phyloP scores from a whole-genome alignment of 768 basidiomycete genomes.

The Sistotremastrum suecicum region DNA sequence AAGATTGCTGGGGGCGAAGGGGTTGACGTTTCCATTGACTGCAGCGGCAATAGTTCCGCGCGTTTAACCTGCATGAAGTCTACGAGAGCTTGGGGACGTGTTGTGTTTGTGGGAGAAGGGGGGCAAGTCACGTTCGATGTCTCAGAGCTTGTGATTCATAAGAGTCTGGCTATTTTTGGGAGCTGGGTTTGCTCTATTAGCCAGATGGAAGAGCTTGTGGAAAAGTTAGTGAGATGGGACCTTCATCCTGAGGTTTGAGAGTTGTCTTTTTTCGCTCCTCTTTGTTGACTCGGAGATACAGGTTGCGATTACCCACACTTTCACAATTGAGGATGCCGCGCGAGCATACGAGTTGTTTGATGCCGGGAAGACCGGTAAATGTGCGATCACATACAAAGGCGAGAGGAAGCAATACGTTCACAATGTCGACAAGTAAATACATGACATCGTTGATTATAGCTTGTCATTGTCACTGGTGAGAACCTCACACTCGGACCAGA shows the following conservation, averaged over 20 bases:
- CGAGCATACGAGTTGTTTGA: neutral
- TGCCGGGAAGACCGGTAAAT: neutral
- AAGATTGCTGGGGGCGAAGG: neutral
- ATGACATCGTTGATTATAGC: no score
- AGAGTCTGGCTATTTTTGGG: neutral
- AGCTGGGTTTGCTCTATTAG: constrained; percentile 2
- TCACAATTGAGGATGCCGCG: neutral
- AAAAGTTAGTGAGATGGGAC: neutral
- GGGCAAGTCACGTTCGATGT: neutral
- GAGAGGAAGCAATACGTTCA: neutral
- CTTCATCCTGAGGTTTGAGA: neutral
- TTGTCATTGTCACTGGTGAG: no score
- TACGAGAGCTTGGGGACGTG: neutral
- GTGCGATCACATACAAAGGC: neutral
- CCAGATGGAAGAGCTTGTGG: constrained; percentile 1
- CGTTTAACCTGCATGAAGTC: neutral
- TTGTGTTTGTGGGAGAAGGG: constrained; percentile 1
- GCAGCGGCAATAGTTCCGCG: neutral
- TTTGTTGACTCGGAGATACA: neutral
- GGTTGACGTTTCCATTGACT: neutral
- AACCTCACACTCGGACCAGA: no score
- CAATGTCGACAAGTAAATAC: no score
- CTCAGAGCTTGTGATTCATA: neutral
- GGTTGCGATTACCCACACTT: neutral
- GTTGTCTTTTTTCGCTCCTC: neutral